These are phyloP conservation scores for Wickerhamiella allomyrinae DNA, from an alignment of 805 yeast genomes.

Conservation along the genomic window DNA sequence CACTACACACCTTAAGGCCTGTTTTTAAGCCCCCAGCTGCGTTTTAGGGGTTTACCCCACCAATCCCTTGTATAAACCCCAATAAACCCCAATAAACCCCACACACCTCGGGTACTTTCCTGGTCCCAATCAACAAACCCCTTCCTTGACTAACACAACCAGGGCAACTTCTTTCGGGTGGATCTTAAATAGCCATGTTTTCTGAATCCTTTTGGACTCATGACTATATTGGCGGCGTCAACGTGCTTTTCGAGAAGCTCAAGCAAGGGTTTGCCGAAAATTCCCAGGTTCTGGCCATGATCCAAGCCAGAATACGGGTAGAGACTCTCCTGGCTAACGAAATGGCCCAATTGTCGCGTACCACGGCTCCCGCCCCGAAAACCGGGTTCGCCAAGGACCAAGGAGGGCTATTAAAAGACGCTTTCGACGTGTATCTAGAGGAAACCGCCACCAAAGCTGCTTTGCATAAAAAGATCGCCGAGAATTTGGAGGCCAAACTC, in stretches of 20 bases:
- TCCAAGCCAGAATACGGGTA: constrained; percentile 48
- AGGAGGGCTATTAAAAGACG: constrained; percentile 43
- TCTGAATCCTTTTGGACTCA: constrained; percentile 24
- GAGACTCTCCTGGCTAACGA: constrained; percentile 52
- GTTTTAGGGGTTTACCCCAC: too few relatives aligned
- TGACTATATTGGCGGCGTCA: constrained; percentile 24
- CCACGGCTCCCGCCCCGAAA: constrained; percentile 21
- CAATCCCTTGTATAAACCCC: too few relatives aligned
- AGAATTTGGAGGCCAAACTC: constrained; percentile 41
- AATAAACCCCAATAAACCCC: too few relatives aligned
- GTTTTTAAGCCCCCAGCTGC: too few relatives aligned
- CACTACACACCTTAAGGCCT: too few relatives aligned
- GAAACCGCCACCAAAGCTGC: constrained; percentile 42
- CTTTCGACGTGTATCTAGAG: constrained; percentile 37
- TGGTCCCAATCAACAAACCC: too few relatives aligned
- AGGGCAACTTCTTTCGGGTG: too few relatives aligned
- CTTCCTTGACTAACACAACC: too few relatives aligned
- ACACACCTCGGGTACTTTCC: too few relatives aligned
- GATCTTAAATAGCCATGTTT: too few relatives aligned
- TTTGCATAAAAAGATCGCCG: constrained; percentile 42
- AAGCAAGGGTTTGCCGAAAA: constrained; percentile 50
- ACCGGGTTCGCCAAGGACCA: constrained; percentile 36
- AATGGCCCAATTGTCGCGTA: constrained; percentile 30
- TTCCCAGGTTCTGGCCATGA: constrained; percentile 45
- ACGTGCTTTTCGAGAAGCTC: constrained; percentile 24